Percentiles rank a stretch among this genome's conserved stretches.
These are phyloP conservation scores for Haplosporangium gracile DNA, from an alignment of 192 early-diverging fungal species.

Conservation along the genomic window DNA sequence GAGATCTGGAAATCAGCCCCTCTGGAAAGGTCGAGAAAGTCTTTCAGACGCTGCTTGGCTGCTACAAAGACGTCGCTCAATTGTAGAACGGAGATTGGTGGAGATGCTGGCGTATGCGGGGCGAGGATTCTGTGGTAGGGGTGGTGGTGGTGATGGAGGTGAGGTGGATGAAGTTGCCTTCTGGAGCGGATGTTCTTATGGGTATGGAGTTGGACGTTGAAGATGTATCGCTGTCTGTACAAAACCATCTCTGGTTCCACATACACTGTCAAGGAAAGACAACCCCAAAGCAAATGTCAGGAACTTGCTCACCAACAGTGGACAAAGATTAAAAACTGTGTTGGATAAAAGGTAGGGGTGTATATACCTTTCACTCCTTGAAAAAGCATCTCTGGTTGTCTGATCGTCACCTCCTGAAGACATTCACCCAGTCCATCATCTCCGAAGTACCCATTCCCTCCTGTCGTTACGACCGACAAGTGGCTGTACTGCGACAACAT, in stretches of 20 bases:
- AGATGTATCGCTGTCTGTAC: neutral
- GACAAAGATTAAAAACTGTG: too few relatives aligned
- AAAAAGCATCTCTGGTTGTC: neutral
- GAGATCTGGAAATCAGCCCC: slow-evolving; percentile 23
- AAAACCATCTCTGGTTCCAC: slow-evolving; percentile 18
- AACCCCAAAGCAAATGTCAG: neutral
- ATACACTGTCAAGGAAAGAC: neutral
- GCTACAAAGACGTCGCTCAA: slow-evolving; percentile 2
- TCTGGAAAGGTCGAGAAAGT: slow-evolving; percentile 3
- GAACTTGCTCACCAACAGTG: neutral
- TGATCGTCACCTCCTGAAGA: slow-evolving; percentile 20
- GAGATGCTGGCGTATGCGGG: too few relatives aligned
- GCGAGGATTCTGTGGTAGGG: neutral
- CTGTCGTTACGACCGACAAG: neutral
- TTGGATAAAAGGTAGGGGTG: too few relatives aligned
- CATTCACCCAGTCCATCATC: neutral
- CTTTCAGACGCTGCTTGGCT: slow-evolving; percentile 1
- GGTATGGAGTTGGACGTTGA: neutral
- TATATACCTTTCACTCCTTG: slow-evolving; percentile 22
- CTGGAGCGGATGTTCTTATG: neutral
- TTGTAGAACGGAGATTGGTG: neutral
- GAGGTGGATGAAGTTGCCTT: neutral
- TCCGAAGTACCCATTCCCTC: neutral
- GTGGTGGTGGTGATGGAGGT: neutral
- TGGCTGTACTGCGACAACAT: neutral